Percentiles rank a stretch among this genome's conserved stretches.
Conservation (phyloP, 371 early-diverging fungal species). For the Mortierella sp. region DNA sequence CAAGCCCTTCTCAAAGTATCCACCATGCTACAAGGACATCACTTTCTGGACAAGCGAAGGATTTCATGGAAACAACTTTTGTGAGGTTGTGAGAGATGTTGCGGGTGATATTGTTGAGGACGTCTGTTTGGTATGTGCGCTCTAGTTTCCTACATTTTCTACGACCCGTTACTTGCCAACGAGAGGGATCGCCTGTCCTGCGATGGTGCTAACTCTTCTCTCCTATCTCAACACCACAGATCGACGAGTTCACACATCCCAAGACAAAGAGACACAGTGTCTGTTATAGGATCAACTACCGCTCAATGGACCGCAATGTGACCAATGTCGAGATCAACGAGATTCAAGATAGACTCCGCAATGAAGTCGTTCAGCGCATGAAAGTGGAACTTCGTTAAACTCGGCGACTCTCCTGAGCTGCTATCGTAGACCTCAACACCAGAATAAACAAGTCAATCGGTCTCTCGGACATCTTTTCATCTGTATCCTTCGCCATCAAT, state of each 20-base stretch:
- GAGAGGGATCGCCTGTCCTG: neutral
- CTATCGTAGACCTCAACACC: no score
- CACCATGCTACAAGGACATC: conserved; percentile 92
- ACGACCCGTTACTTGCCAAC: neutral
- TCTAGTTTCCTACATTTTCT: neutral
- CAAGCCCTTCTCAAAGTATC: conserved; percentile 85
- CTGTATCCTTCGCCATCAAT: neutral
- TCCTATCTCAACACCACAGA: conserved; percentile 54
- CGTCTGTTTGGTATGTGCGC: conserved; percentile 73
- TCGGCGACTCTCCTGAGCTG: no score
- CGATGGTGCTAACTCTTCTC: neutral
- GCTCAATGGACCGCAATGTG: conserved; percentile 92
- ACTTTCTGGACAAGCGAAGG: conserved; percentile 83
- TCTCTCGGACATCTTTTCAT: no score
- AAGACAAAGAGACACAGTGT: conserved; percentile 84
- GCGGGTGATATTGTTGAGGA: conserved; percentile 95
- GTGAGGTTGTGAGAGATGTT: conserved; percentile 90
- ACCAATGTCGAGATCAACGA: conserved; percentile 94
- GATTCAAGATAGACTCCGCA: conserved; percentile 85
- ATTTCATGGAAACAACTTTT: conserved; percentile 94
- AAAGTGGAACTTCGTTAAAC: conserved; percentile 82
- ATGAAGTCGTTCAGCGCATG: conserved; percentile 70
- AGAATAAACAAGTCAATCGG: no score
- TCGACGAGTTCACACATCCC: conserved; percentile 90
- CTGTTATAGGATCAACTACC: conserved; percentile 94